These are phyloP conservation scores for Panellus pusillus DNA, from an alignment of 768 basidiomycete species.

Conservation along the genomic window DNA sequence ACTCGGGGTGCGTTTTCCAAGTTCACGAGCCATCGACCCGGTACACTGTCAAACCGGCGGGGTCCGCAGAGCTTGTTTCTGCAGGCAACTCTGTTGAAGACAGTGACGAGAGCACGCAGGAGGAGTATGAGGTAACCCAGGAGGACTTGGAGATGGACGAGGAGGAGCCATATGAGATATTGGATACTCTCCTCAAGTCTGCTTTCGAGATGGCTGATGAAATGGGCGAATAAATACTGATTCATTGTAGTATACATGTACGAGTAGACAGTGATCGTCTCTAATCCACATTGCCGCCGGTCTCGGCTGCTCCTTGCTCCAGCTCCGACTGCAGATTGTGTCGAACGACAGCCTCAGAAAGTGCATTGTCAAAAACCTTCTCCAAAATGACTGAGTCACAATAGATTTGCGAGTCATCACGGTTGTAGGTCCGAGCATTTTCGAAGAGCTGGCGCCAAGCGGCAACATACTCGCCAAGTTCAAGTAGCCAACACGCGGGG, in stretches of 20 bases:
- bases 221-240: not conserved
- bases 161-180: slow-evolving; percentile 7
- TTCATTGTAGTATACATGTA: too few species aligned
- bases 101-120: not conserved
- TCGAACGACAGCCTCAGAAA: not conserved
- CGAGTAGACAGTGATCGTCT: too few species aligned
- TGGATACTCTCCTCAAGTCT: not conserved
- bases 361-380: not conserved
- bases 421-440: slow-evolving; percentile 1
- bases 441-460: not conserved
- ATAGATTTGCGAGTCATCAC: not conserved
- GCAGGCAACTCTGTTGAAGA: not conserved
- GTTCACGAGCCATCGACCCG: slow-evolving; percentile 3
- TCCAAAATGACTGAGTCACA: not conserved
- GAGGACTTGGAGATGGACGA: slow-evolving; percentile 14
- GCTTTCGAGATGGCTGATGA: not conserved
- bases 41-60: not conserved
- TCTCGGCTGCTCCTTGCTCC: not conserved
- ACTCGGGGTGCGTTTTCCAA: slow-evolving; percentile 12
- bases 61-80: not conserved
- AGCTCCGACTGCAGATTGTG: not conserved
- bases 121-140: not conserved
- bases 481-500: not conserved
- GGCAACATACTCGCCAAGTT: not conserved
- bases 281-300: not conserved